Conservation (phyloP, 2,329 filamentous ascomycete genomes). For the Diaporthe eres region DNA sequence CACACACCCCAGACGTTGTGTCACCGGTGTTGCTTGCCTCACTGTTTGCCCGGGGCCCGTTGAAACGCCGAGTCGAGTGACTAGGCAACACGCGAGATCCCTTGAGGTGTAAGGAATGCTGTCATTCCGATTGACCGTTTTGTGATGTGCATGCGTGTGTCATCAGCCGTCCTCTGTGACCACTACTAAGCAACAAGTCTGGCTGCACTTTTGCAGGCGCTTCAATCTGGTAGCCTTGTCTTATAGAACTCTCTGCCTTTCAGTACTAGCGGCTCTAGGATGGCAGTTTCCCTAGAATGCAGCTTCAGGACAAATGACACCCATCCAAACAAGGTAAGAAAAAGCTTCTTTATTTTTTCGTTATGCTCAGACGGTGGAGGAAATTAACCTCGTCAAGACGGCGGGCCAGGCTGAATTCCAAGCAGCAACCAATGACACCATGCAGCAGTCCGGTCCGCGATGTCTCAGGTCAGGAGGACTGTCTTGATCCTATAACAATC, state of each 20-base stretch:
- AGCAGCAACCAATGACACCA: constrained; percentile 14
- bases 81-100: constrained; percentile 7
- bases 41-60: not conserved
- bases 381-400: not conserved
- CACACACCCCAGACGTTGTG: constrained; percentile 12
- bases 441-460: not conserved
- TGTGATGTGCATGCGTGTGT: constrained; percentile 1
- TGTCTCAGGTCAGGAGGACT: not conserved
- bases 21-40: constrained; percentile 18
- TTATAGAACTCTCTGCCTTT: not conserved
- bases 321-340: constrained; percentile 1
- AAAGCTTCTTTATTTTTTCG: not conserved
- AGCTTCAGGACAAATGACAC: not conserved
- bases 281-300: not conserved
- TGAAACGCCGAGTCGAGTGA: constrained; percentile 32
- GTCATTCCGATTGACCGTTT: not conserved
- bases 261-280: not conserved
- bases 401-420: constrained; percentile 7
- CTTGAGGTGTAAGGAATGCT: not conserved
- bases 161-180: not conserved
- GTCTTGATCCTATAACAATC: not conserved
- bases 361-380: constrained; percentile 12
- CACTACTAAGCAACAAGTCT: not conserved
- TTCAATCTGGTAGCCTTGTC: not conserved
- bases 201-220: not conserved